Base-by-base conservation (phyloP, 164 flowering plant species). In the Nymphaea colorata region DNA sequence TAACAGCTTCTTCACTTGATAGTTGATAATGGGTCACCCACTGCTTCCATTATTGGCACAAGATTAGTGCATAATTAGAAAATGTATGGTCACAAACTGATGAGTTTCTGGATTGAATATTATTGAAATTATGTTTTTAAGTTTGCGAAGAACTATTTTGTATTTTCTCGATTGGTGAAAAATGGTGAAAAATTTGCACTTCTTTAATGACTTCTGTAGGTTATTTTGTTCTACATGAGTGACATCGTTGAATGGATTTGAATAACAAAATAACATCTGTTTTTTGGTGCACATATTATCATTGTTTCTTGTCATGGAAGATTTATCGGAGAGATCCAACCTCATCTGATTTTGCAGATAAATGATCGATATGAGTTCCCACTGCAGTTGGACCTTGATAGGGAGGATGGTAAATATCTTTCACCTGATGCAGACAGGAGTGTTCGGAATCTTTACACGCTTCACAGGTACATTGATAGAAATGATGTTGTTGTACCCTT, bases 341-440 rank as follows among this genome's bases (percentile, higher is more conserved):
- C 4, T 51, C 36, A 25, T 25, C 36, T 25, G 36, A 25, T 64
- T 47, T 4, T 76, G 69, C 79, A 86, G 90, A 82, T 86, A 72
- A 86, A 86, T 84, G 90, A 86, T 60, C 82, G 83, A 14, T 86
- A 86, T 74, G 90, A 86, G 76, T 86, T 86, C 62, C 90, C 90
- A 10, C 62, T 86, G 73, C 78, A 84, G 80, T 85, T 86, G 72
- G 90, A 86, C 71, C 83, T 86, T 75, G 90, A 86, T 68, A 72
- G 85, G 70, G 87, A 81, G 51, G 62, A 81, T 74, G 84, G 87
- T 4, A 86, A 82, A 70, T 86, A 86, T 66, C 71, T 86, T 59
- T 81, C 90, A 5, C 90, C 87, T 55, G 88, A 86, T 8, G 86
- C 90, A 10, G 85, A 86, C 70, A 79, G 81, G 70, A 76, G 76